Conservation (phyloP, 2,329 filamentous ascomycete species). For the Cladophialophora psammophila region DNA sequence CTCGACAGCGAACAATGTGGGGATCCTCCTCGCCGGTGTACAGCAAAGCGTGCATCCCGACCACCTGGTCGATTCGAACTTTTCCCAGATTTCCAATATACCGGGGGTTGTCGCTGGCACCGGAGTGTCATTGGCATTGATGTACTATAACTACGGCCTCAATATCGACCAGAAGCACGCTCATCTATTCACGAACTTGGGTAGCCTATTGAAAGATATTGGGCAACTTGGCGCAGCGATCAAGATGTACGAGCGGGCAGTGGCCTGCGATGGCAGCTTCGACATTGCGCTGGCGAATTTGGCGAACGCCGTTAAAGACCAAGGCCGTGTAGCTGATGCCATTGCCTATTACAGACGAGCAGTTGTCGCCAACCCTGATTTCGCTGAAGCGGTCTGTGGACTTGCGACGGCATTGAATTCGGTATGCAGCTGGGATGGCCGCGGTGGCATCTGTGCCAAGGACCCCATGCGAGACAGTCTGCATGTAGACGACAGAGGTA, state of each 20-base stretch:
- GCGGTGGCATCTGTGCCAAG: constrained; percentile 82
- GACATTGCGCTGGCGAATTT: constrained; percentile 97
- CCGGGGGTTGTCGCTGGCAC: constrained; percentile 85
- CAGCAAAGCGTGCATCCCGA: constrained; percentile 68
- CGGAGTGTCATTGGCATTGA: constrained; percentile 83
- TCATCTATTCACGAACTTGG: constrained; percentile 95
- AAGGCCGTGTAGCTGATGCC: constrained; percentile 88
- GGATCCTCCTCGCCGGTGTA: constrained; percentile 92
- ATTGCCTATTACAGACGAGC: constrained; percentile 91
- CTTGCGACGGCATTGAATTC: constrained; percentile 94
- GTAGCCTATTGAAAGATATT: constrained; percentile 94
- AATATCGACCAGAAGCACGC: constrained; percentile 87
- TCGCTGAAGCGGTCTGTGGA: constrained; percentile 95
- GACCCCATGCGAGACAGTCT: constrained; percentile 81
- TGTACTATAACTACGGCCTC: constrained; percentile 95
- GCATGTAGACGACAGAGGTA: constrained; percentile 87
- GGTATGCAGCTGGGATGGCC: constrained; percentile 90
- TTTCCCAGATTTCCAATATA: constrained; percentile 41
- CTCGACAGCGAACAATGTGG: constrained; percentile 97
- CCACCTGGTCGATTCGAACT: constrained; percentile 44
- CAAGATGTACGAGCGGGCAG: constrained; percentile 95
- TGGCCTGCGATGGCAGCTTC: constrained; percentile 89
- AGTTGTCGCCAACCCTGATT: constrained; percentile 89
- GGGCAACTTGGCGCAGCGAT: constrained; percentile 91
- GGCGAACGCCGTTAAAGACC: constrained; percentile 97